Base-by-base conservation (phyloP, 306 rosid genomes). In the Lupinus albus region DNA sequence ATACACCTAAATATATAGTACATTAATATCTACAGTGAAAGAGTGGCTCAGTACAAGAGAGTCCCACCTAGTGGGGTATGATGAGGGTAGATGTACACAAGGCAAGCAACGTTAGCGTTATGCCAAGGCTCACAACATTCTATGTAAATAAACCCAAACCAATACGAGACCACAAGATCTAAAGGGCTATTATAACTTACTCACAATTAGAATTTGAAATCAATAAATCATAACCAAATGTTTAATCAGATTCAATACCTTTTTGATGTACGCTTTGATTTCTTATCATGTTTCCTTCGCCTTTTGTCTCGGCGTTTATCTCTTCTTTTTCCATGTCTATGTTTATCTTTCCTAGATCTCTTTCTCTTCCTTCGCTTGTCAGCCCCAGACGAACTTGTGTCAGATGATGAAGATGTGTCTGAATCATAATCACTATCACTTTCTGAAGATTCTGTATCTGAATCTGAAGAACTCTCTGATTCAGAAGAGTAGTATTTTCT, bases 391-490 rank as follows among this genome's bases (percentile, higher is more conserved):
- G 95, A 90, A 81, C 97, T 86, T 38, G 44, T 64, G 60, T 75
- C 44, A 74, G 97, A 86, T 50, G 96, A 89, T 7, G 96, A 84
- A 11, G 96, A 94, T 10, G 63, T 9, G 81, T 78, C 73, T 3
- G 92, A 85, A 59, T 94, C 96, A 30, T 96, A 83, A 80, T 78
- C 97, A 84, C 88, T 85, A 76, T 90, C 96, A 64, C 86, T 77
- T 64, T 88, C 99, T 0, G 96, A 85, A 16, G 96, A 88, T 50
- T 86, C 92, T 11, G 38, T 15, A 10, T 93, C 97, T 53, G 96
- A 76, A 82, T 88, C 99, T 6, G 92, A 90, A 45, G 88, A 84
- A 76, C 87, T 94, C 54, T 79, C 91, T 1, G 99, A 85, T 17
- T 80, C 86, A 0, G 92, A 84, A 57, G 90, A 79, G 75, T 85